Percentiles rank a stretch among this genome's conserved stretches.
Conservation (phyloP, 1,284 basidiomycete species). For the Boletus sp. region DNA sequence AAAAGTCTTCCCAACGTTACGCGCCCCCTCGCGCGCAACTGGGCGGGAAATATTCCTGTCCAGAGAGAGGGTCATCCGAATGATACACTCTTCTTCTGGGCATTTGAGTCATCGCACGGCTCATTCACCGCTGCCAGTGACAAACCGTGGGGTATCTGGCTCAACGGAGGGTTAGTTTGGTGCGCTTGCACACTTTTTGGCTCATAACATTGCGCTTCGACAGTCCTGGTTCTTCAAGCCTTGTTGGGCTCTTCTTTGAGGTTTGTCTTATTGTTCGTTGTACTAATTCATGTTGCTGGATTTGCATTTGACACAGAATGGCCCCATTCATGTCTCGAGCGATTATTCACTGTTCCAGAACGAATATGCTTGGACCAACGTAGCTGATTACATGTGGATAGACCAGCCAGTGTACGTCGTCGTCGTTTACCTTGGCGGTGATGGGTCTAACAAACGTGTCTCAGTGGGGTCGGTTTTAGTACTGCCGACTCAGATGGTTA, state of each 20-base stretch:
- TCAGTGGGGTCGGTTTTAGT: not conserved
- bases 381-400: not conserved
- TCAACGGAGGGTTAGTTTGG: not conserved
- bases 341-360: not conserved
- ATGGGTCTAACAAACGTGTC: not conserved
- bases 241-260: not conserved
- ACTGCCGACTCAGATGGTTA: not conserved
- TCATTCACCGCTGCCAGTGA: not conserved
- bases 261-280: not conserved
- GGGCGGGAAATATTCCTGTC: conserved; percentile 65
- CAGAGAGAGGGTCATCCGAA: conserved; percentile 60
- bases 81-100: conserved; percentile 38
- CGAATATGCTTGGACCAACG: not conserved
- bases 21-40: conserved; percentile 51
- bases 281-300: not conserved
- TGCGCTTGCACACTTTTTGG: not conserved
- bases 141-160: not conserved
- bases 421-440: not conserved
- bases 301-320: not conserved
- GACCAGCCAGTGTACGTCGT: not conserved
- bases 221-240: not conserved
- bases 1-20: conserved; percentile 58
- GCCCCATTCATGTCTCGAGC: not conserved
- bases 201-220: not conserved
- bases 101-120: not conserved